Percentiles rank a stretch among this genome's conserved stretches.
These are phyloP conservation scores for Diaporthe citriasiana DNA, from an alignment of 2,329 filamentous ascomycete species.

Conservation along the genomic window DNA sequence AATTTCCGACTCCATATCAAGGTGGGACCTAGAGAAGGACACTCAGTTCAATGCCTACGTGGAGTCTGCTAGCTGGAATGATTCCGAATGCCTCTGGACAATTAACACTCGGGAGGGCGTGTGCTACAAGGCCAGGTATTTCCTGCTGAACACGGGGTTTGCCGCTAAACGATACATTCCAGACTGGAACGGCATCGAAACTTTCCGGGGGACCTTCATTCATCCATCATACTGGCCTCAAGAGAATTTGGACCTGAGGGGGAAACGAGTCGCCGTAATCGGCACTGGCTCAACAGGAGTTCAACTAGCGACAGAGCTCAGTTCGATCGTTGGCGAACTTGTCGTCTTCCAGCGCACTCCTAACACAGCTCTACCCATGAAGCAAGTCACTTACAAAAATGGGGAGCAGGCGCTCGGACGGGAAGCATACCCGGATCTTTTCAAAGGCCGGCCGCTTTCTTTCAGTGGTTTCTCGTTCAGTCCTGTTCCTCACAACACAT, in stretches of 20 bases:
- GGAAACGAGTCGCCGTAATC: conserved; percentile 35
- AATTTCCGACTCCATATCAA: neutral
- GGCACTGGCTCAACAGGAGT: conserved; percentile 37
- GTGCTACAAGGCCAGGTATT: conserved; percentile 27
- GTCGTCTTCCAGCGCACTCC: conserved; percentile 68
- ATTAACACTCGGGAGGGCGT: conserved; percentile 12
- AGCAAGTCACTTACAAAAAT: conserved; percentile 56
- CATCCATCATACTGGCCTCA: conserved; percentile 36
- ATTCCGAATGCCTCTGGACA: conserved; percentile 29
- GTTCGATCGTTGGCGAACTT: conserved; percentile 51
- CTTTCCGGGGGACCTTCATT: conserved; percentile 31
- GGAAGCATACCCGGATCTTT: conserved; percentile 55
- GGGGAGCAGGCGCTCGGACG: conserved; percentile 59
- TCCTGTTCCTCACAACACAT: conserved; percentile 59
- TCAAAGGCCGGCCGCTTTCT: conserved; percentile 53
- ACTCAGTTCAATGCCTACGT: conserved; percentile 29
- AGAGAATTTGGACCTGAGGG: conserved; percentile 2
- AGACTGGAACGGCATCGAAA: conserved; percentile 34
- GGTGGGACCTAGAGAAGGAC: conserved; percentile 37
- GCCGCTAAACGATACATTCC: conserved; percentile 37
- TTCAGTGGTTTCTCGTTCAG: conserved; percentile 62
- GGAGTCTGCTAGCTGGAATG: conserved; percentile 29
- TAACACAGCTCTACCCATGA: conserved; percentile 68
- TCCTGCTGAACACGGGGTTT: conserved; percentile 34
- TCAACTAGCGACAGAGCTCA: conserved; percentile 30